Base-by-base conservation (phyloP, 1,284 basidiomycete species). In the Apiotrichum sp. region DNA sequence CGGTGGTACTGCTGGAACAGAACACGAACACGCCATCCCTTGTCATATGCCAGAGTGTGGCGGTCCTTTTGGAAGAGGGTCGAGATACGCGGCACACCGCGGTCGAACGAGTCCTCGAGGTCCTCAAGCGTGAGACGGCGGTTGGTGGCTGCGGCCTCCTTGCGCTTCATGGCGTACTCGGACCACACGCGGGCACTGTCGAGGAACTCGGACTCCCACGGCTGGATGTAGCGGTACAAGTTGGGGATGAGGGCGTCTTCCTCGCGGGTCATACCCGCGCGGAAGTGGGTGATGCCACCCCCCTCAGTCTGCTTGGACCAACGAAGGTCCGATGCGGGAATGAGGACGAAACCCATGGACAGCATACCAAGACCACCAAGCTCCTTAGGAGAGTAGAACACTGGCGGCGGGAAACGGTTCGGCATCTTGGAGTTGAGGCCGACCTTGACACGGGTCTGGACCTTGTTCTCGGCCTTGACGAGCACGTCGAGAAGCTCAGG, bases 391-490 rank as follows among this genome's bases (percentile, higher is more conserved):
- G 90, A 93, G 72, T 93, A 95, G 80, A 93, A 96, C n/a, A 96
- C 90, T 34, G 92, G 88, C 22, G 78, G 92, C 47, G 93, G 93
- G 83, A 97, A 98, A 82, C 95, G 90, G 6, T 91, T 93, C 41
- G 96, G 96, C 96, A 99, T 98, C 81, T 98, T 98, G 76, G 88
- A 90, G 82, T 97, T 98, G 70, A 98, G 76, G 40, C 95, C 95
- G 64, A 98, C 96, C 83, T 98, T 98, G 74, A 98, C 95, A 77
- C 96, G 89, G 6, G 96, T 98, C 78, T 98, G 93, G 54, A 97
- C 93, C 81, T 97, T 96, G 83, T 95, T 96, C 79, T 97, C 93
- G 3, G 91, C 90, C 78, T 97, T 98, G 71, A 97, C 93, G 44
- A 97, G 81, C 1, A 90, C 83, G 71, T 97, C 93, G 52, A 97